A percentile compares a stretch with the other conserved stretches of the same genome.
Conservation (phyloP, 176 grass and related monocot species). For the Aegilops umbellulata region DNA sequence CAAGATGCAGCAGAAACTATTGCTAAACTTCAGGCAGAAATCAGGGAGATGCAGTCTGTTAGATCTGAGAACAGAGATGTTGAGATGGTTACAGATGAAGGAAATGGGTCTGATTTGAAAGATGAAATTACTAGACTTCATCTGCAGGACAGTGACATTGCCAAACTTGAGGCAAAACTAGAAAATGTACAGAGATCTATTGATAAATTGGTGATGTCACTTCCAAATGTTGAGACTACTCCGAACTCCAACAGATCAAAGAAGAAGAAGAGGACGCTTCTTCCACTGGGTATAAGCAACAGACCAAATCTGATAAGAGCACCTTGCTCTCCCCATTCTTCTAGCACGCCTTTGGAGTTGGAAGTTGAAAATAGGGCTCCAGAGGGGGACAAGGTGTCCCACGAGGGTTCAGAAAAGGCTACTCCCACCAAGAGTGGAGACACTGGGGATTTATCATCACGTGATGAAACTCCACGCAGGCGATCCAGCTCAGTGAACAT, state of each 20-base stretch:
- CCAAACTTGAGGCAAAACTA: slow-evolving; percentile 77
- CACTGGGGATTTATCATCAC: slow-evolving; percentile 61
- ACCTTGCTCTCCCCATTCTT: slow-evolving; percentile 71
- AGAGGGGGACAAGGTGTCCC: slow-evolving; percentile 41
- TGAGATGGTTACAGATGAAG: slow-evolving; percentile 46
- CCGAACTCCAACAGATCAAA: slow-evolving; percentile 57
- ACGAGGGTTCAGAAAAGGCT: slow-evolving; percentile 53
- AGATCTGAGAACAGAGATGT: slow-evolving; percentile 56
- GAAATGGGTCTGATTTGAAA: slow-evolving; percentile 63
- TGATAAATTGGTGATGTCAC: slow-evolving; percentile 88
- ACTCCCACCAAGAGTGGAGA: slow-evolving; percentile 83
- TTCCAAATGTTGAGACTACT: slow-evolving; percentile 65
- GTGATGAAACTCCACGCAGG: slow-evolving; percentile 75
- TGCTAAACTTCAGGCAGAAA: slow-evolving; percentile 87
- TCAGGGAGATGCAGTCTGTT: slow-evolving; percentile 70
- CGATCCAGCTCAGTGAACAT: slow-evolving; percentile 94
- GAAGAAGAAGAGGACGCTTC: slow-evolving; percentile 74
- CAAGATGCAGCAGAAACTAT: slow-evolving; percentile 97
- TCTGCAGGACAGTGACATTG: slow-evolving; percentile 82
- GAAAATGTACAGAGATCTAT: slow-evolving; percentile 95
- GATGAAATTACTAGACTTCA: slow-evolving; percentile 86
- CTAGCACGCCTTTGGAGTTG: slow-evolving; percentile 45
- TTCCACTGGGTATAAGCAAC: slow-evolving; percentile 66
- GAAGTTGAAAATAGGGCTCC: slow-evolving; percentile 82
- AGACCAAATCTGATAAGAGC: slow-evolving; percentile 59